phyloP scores from a whole-genome alignment of 192 early-diverging fungal genomes.

The Gigaspora rosea region DNA sequence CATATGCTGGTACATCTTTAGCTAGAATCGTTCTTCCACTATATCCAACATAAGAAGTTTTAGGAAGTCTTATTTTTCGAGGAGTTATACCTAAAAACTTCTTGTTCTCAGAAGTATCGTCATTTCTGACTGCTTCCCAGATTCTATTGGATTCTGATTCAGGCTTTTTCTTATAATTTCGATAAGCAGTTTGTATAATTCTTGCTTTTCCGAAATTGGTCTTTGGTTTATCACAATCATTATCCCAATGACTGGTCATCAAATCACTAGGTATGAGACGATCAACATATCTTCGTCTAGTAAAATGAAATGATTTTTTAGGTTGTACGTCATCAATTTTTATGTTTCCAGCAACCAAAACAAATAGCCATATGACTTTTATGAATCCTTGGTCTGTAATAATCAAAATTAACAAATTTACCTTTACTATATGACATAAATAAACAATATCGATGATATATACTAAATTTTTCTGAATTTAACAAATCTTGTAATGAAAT shows the following conservation, averaged over 20 bases:
- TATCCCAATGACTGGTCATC: slow-evolving; percentile 20
- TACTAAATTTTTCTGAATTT: too few species aligned
- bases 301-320: slow-evolving; percentile 25
- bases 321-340: slow-evolving; percentile 22
- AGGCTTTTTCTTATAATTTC: slow-evolving; percentile 18
- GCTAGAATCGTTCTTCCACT: too few species aligned
- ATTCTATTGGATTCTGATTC: background rate
- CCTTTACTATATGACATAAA: too few species aligned
- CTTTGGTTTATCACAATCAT: slow-evolving; percentile 25
- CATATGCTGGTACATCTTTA: too few species aligned
- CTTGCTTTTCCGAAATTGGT: slow-evolving; percentile 17
- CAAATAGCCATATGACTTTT: slow-evolving; percentile 13
- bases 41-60: too few species aligned
- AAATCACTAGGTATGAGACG: slow-evolving; percentile 5
- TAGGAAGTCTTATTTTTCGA: slow-evolving; percentile 6
- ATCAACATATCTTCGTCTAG: slow-evolving; percentile 24
- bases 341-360: slow-evolving; percentile 20
- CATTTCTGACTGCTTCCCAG: background rate
- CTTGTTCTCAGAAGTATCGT: slow-evolving; percentile 11
- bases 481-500: too few species aligned
- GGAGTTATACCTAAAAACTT: slow-evolving; percentile 23
- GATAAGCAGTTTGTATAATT: slow-evolving; percentile 27
- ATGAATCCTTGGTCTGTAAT: slow-evolving; percentile 25
- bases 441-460: too few species aligned
- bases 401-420: slow-evolving; percentile 21